Evolutionary conservation across 176 grass and related monocot species (phyloP), one percentile per base, ranked within the genome.

Genomic region (Cocos nucifera): DNA sequence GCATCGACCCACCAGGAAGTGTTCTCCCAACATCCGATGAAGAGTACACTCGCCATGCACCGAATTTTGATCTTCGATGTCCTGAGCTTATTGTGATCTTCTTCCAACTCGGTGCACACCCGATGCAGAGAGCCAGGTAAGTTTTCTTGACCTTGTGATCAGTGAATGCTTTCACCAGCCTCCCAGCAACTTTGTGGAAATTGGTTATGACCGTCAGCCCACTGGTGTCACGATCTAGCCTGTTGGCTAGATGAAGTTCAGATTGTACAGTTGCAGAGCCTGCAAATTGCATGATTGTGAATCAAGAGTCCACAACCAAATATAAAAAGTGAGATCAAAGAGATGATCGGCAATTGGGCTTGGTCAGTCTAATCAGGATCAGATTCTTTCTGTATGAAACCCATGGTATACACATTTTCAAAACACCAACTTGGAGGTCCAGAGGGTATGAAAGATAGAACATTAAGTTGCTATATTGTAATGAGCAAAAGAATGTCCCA

Each of bases 191-290:
- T 63, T 83, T 88, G 57, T 91, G 86, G 70, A 78, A 79, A 70
- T 97, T 97, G 51, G 93, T 91, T 44, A 97, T 82, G 20, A 97
- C 67, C 93, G 91, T 97, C 26, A 97, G 87, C 5, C 93, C 93
- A 20, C 93, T 88, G 2, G 93, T 97, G 73, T 97, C 87, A 23
- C 87, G 87, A 52, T 97, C 87, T 18, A 97, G 67, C 39, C 93
- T 65, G 57, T 91, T 97, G 2, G 93, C 87, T 18, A 91, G 65
- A 65, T 97, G 93, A 58, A 97, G 70, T 15, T 88, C 80, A 49
- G 63, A 70, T 49, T 74, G 69, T 19, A 18, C 73, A 44, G 44
- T 15, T 17, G 52, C 28, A 22, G 81, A 17, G 35, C 32, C 90
- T 95, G 77, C 65, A 56, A 12, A 15, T 65, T 28, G 59, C 22